Conservation (phyloP, 2,329 filamentous ascomycete species). For the Hortaea werneckii region DNA sequence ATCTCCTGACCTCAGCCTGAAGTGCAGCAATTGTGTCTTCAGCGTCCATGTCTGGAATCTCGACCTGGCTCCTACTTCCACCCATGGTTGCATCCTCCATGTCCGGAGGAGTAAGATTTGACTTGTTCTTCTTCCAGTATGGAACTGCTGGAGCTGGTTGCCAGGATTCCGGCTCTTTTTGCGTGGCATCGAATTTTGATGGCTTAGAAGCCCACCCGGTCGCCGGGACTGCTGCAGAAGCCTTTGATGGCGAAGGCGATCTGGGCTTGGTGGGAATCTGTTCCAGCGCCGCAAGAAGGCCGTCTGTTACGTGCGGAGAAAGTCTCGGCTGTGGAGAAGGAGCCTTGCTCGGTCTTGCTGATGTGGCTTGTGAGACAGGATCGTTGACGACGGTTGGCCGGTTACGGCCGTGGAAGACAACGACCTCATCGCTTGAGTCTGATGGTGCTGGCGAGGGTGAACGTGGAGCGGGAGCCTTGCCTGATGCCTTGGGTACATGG, state of each 20-base stretch:
- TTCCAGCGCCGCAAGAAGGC: slow-evolving; percentile 13
- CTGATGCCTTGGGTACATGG: slow-evolving; percentile 3
- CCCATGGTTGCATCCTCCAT: no score
- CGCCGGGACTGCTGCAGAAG: slow-evolving; percentile 2
- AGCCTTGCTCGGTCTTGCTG: neutral
- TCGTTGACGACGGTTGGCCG: slow-evolving; percentile 18
- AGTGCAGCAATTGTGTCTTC: slow-evolving; percentile 13
- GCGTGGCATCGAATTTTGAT: slow-evolving; percentile 8
- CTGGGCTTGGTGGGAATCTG: neutral
- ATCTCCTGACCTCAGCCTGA: neutral
- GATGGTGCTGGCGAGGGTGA: slow-evolving; percentile 34
- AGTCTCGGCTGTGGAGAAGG: neutral
- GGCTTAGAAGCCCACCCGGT: slow-evolving; percentile 14
- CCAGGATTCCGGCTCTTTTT: slow-evolving; percentile 10
- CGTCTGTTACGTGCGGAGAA: slow-evolving; percentile 14
- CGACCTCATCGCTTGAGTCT: slow-evolving; percentile 63
- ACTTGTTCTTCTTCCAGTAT: slow-evolving; percentile 18
- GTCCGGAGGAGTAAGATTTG: neutral
- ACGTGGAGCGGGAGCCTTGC: slow-evolving; percentile 20
- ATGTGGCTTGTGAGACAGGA: slow-evolving; percentile 7
- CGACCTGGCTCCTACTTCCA: no score
- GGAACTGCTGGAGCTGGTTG: slow-evolving; percentile 15
- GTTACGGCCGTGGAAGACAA: slow-evolving; percentile 53
- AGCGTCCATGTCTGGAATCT: slow-evolving; percentile 2
- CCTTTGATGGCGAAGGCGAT: neutral